Evolutionary conservation across 2,329 filamentous ascomycete genomes (phyloP).

Genomic region (Xylaria sp.): DNA sequence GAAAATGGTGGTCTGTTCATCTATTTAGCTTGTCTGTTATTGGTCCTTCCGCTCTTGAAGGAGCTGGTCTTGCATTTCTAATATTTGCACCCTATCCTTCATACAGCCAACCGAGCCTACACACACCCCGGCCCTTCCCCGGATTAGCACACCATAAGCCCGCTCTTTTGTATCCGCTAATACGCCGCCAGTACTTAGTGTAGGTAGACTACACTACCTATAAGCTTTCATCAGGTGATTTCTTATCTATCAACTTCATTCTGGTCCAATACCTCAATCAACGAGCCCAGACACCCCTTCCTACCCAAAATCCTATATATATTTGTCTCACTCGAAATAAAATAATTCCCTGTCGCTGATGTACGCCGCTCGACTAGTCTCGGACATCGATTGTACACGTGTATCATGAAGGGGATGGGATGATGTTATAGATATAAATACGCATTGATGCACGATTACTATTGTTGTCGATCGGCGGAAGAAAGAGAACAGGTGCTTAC

Average conservation of each 20-base stretch:
- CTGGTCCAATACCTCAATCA: not conserved
- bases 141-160: conserved; percentile 20
- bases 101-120: conserved; percentile 5
- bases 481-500: not conserved
- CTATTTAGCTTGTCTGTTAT: not conserved
- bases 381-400: conserved; percentile 2
- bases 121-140: conserved; percentile 24
- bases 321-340: not conserved
- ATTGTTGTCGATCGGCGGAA: not conserved
- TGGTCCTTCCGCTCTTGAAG: not conserved
- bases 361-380: not conserved
- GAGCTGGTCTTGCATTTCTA: not conserved
- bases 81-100: conserved; percentile 10
- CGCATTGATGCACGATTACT: conserved; percentile 10
- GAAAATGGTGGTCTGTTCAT: conserved; percentile 4
- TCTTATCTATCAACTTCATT: not conserved
- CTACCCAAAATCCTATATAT: not conserved
- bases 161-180: not conserved
- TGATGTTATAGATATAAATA: conserved; percentile 2
- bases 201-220: too few species aligned
- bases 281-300: not conserved
- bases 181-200: not conserved
- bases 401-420: too few species aligned
- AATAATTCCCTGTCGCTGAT: not conserved
- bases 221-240: not conserved